Base-by-base conservation (phyloP, 208 protist species). In the Wallacemonas collosoma region DNA sequence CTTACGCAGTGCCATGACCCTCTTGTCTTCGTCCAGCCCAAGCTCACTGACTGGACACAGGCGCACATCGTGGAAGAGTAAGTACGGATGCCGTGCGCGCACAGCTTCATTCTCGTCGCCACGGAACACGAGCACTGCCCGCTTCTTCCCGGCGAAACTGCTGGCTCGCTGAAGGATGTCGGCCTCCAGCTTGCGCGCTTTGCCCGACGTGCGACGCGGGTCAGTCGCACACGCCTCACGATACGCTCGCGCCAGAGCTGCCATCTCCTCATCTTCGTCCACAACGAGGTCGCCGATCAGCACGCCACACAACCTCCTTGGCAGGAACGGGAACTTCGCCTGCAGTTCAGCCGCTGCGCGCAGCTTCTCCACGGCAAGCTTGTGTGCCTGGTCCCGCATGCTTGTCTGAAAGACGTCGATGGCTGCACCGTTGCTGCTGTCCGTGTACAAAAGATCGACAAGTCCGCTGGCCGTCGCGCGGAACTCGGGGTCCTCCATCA, bases 61-160 rank as follows among this genome's bases (percentile, higher is more conserved):
- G 9, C 51, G 39, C 9, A 89, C 75, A 41, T 90, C 75, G 65
- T 81, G 79, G 64, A 75, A 71, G 12, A 65, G 68, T 35, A 94
- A 64, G 69, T 81, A 93, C 1, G 89, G 85, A 65, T 94, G 70
- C 0, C 85, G 79, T 0, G 87, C 86, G 26, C 87, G 77, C 12
- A 93, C 80, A 4, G 82, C 85, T 5, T 87, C 81, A 61, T 92
- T 81, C 58, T 91, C 87, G 41, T 86, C 83, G 12, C 69, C 55
- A 15, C 76, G 86, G 60, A 83, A 85, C 0, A 84, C 50, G 12
- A 83, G 64, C 8, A 94, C 39, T 47, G 80, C 78, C 51, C 79
- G 80, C 11, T 69, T 48, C 4, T 69, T 61, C 1, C 56, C 69
- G 3, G 88, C 83, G 0, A 87, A 12, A 36, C 26, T 71, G 0